Conservation (phyloP, 2,329 filamentous ascomycete species). For the Aspergillus novofumigatus region DNA sequence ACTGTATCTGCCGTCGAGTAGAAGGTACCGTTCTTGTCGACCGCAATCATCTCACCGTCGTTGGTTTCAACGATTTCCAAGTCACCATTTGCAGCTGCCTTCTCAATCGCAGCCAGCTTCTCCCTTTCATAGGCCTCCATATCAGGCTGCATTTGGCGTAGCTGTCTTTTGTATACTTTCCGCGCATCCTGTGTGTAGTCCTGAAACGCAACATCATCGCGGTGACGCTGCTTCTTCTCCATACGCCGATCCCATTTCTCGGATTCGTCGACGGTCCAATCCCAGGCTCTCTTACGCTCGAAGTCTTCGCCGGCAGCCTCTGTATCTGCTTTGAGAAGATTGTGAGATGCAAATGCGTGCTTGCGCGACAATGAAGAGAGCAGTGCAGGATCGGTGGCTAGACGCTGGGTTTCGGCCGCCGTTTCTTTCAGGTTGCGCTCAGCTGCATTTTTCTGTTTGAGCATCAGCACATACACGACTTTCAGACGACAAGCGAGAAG, state of each 20-base stretch:
- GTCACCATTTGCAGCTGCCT: conserved; percentile 76
- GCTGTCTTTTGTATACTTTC: conserved; percentile 90
- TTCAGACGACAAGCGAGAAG: background rate
- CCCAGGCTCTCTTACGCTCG: conserved; percentile 96
- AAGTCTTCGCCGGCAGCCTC: conserved; percentile 86
- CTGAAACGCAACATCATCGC: conserved; percentile 83
- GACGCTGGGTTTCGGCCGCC: conserved; percentile 73
- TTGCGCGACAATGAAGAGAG: conserved; percentile 77
- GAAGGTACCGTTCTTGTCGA: conserved; percentile 86
- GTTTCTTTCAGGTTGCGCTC: conserved; percentile 74
- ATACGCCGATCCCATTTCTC: conserved; percentile 90
- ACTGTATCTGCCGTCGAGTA: conserved; percentile 84
- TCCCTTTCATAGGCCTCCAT: conserved; percentile 81
- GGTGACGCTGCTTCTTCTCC: conserved; percentile 75
- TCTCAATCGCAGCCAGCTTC: conserved; percentile 79
- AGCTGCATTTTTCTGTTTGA: conserved; percentile 36
- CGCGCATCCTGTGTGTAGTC: conserved; percentile 83
- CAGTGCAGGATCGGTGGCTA: conserved; percentile 71
- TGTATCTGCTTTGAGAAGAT: conserved; percentile 86
- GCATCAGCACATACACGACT: conserved; percentile 15
- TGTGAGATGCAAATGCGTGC: conserved; percentile 83
- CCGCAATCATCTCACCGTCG: conserved; percentile 86
- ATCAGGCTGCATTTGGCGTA: conserved; percentile 71
- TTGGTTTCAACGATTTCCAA: conserved; percentile 95
- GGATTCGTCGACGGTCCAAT: conserved; percentile 94